Conservation (phyloP, 176 grass and related monocot genomes). For the Microstegium vimineum region DNA sequence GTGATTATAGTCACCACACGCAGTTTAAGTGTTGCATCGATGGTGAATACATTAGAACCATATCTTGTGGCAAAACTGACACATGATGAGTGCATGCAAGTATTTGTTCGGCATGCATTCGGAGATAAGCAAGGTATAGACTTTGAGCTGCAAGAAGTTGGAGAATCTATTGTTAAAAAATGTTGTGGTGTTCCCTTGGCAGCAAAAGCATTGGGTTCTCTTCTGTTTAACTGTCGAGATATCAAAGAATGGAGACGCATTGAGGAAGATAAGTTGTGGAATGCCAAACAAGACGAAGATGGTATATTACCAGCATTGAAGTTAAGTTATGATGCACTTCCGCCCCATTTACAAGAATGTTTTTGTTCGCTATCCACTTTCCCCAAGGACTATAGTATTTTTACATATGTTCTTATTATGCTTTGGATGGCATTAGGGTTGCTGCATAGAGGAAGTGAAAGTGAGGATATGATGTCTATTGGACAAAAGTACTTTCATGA, state of each 20-base stretch:
- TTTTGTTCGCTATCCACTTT: neutral
- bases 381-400: neutral
- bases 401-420: neutral
- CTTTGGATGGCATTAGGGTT: neutral
- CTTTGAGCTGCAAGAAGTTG: too few species aligned
- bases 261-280: neutral
- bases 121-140: too few species aligned
- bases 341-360: neutral
- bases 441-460: neutral
- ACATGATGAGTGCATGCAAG: neutral
- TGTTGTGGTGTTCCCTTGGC: conserved; percentile 13
- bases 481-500: neutral
- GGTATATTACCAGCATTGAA: neutral
- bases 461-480: neutral
- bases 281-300: neutral
- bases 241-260: neutral
- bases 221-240: neutral
- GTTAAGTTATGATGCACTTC: conserved; percentile 15
- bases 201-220: neutral
- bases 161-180: neutral
- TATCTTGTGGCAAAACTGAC: neutral
- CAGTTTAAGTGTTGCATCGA: neutral
- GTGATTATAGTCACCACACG: neutral
- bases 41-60: neutral
- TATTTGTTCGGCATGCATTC: neutral